Percentiles rank a stretch among this genome's conserved stretches.
These are phyloP conservation scores for Saccharomyces pastorianus DNA, from an alignment of 1,139 yeast species.

Conservation along the genomic window DNA sequence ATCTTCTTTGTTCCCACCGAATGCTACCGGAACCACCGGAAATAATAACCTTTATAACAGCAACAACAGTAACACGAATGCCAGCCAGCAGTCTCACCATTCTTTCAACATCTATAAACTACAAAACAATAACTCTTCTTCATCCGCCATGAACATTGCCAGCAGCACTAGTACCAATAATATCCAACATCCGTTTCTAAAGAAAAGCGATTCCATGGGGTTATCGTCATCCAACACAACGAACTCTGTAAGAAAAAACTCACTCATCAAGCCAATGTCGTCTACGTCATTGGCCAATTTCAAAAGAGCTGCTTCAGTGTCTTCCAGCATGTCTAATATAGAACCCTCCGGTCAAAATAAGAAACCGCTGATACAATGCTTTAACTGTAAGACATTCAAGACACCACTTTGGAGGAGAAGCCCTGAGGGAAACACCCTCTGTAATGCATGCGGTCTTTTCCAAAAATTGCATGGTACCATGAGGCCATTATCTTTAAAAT, in stretches of 20 bases:
- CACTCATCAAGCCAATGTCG: constrained; percentile 24
- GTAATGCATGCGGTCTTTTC: too few species aligned
- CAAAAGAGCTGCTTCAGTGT: constrained; percentile 19
- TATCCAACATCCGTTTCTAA: neutral
- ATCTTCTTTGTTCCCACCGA: neutral
- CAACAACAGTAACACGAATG: neutral
- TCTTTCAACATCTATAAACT: neutral
- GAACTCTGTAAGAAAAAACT: constrained; percentile 27
- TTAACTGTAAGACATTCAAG: constrained; percentile 86
- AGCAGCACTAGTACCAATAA: constrained; percentile 1
- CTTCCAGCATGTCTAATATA: constrained; percentile 5
- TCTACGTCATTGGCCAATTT: constrained; percentile 24
- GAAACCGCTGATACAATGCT: constrained; percentile 43
- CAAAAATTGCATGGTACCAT: too few species aligned
- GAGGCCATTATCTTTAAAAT: constrained; percentile 79
- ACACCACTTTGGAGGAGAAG: constrained; percentile 96
- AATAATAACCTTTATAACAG: neutral
- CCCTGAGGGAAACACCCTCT: constrained; percentile 63
- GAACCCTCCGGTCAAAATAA: constrained; percentile 7
- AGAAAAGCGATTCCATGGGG: constrained; percentile 8
- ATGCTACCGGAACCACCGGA: neutral
- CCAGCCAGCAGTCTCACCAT: neutral
- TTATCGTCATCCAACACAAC: constrained; percentile 17
- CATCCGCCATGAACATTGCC: neutral
- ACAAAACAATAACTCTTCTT: neutral